Base-by-base conservation (phyloP, 2,329 filamentous ascomycete genomes). In the Penicillium paneum region DNA sequence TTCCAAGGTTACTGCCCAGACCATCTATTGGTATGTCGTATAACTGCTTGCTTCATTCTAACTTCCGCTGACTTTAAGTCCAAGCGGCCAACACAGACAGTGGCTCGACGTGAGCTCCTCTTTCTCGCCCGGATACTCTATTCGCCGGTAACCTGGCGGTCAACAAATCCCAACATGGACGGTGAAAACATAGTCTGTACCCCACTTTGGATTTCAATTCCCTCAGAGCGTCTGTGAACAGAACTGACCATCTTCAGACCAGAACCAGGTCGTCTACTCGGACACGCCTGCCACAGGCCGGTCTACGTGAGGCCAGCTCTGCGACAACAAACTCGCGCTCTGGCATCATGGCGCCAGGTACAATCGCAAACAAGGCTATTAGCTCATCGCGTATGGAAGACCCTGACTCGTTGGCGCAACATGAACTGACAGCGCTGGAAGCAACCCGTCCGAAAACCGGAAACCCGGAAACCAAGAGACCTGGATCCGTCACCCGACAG, bases 251-350 rank as follows among this genome's bases (percentile, higher is more conserved):
- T n/a, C 38, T 34, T 19, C 57, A 73, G 66, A 54, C 55, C 40
- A 66, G 70, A 26, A 54, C 68, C 24, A 66, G 63, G 47, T 40
- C 62, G 3, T 57, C 60, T 8, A 64, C 62, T 57, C 68, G 65
- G 21, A 65, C 61, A 36, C 67, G 70, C 57, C 67, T 72, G 28
- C 71, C 71, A 10, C 65, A 67, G 38, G 60, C 58, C 11, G 66
- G 70, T 13, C 74, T 84, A 38, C 69, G 67, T 55, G 82, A 84
- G 63, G 73, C 83, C 68, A 79, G 75, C 29, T 72, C 77, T 5
- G 75, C 80, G 12, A 76, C 74, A 38, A 78, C 78, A 60, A 87
- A 87, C 61, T 79, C 82, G 36, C 69, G 69, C 49, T 73, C 72
- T 1, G 70, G 64, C 57, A 75, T 82, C 69, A 71, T 72, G 46